Percentiles rank a stretch among this genome's conserved stretches.
Conservation (phyloP, 2,329 filamentous ascomycete genomes). For the Elsinoe ampelina region DNA sequence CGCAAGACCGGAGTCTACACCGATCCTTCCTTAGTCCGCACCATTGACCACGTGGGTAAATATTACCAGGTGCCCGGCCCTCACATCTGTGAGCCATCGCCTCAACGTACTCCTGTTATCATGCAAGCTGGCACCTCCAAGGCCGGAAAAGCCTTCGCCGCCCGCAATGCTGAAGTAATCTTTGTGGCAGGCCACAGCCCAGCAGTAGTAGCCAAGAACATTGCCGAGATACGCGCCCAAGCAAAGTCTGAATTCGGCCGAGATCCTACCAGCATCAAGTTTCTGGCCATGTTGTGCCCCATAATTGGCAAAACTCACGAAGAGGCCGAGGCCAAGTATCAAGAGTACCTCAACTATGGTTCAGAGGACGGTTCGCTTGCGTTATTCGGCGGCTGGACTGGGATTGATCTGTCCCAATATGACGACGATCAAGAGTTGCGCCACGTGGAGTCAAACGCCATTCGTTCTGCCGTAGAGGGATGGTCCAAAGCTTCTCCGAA, state of each 20-base stretch:
- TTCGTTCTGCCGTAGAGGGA: constrained; percentile 46
- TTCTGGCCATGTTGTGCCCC: constrained; percentile 56
- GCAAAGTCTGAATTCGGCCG: constrained; percentile 38
- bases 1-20: constrained; percentile 52
- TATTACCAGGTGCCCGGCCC: constrained; percentile 57
- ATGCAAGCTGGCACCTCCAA: constrained; percentile 61
- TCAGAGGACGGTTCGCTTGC: constrained; percentile 58
- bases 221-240: constrained; percentile 26
- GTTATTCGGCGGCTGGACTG: constrained; percentile 67
- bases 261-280: constrained; percentile 54
- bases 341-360: constrained; percentile 52
- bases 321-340: constrained; percentile 55
- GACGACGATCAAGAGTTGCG: constrained; percentile 55
- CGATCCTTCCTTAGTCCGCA: constrained; percentile 47
- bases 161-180: constrained; percentile 61
- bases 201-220: constrained; percentile 49
- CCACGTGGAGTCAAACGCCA: constrained; percentile 53
- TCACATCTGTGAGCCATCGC: constrained; percentile 56
- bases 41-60: constrained; percentile 58
- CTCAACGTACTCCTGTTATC: constrained; percentile 59
- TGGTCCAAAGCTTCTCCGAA: constrained; percentile 49
- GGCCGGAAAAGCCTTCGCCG: constrained; percentile 57
- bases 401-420: constrained; percentile 53
- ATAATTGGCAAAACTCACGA: constrained; percentile 57
- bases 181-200: constrained; percentile 60